Evolutionary conservation across 768 basidiomycete species (phyloP), one percentile per base, ranked within the genome.

Genomic region (Crepidotus variabilis): DNA sequence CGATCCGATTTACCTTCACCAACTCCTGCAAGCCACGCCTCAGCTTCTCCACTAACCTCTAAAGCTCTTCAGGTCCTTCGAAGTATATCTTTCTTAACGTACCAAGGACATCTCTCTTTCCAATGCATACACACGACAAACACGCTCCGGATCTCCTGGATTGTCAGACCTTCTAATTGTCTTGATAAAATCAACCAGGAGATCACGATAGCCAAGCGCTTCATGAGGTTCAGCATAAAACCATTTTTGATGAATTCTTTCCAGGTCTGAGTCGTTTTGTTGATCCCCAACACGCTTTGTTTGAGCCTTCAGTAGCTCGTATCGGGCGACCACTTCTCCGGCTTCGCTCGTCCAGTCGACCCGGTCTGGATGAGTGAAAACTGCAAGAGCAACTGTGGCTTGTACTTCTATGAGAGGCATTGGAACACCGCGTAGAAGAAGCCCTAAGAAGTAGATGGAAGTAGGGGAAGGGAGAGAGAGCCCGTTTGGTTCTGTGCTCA

Each of bases 361-460:
- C 20, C 48, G 50, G 28, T 56, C 48, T 1, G 22, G 84, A 51
- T 83, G 61, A 13, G 72, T 72, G 57, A 90, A 87, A 0, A 78
- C 81, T 21, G 75, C 75, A 20, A 86, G 67, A 5, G 83, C 76
- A 2, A 84, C 86, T 0, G 79, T 81, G 0, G 87, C 86, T 70
- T 96, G 94, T 0, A 82, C 83, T 69, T 97, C 92, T 50, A 87
- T 75, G 0, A 93, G 64, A 1, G 91, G 92, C 57, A 95, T 80
- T 2, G 93, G 94, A 0, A 78, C 78, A 21, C 91, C 83, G 34
- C 74, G 72, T 23, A 75, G 65, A 1, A 76, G 75, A 10, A 92
- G 78, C 1, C 88, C 83, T 51, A 88, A 72, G 68, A 93, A 90
- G 8, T 83, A 87, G 39, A 91, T 64, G 4, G 78, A 78, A 0